phyloP scores from a whole-genome alignment of 768 basidiomycete genomes.

The Crepidotus variabilis region DNA sequence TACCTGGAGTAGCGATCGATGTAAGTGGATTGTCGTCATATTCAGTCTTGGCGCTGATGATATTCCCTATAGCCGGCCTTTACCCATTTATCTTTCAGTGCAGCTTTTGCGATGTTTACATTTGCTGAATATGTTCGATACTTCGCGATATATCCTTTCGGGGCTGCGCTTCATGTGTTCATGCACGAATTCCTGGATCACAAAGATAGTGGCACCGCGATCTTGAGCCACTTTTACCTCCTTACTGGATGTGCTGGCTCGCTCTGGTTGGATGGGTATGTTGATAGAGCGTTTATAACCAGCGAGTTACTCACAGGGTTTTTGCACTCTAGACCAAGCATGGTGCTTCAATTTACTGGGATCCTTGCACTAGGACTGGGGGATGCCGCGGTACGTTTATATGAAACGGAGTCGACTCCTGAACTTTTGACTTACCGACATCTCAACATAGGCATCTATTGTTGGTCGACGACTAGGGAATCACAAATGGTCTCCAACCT shows the following conservation, averaged over 20 bases:
- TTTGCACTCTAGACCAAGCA: constrained; percentile 31
- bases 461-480: constrained; percentile 83
- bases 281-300: constrained; percentile 10
- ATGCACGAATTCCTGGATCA: constrained; percentile 97
- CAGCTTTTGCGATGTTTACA: constrained; percentile 90
- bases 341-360: constrained; percentile 68
- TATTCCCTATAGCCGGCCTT: constrained; percentile 79
- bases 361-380: constrained; percentile 88
- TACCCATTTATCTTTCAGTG: constrained; percentile 90
- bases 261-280: constrained; percentile 93
- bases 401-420: neutral
- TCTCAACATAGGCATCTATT: constrained; percentile 70
- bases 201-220: constrained; percentile 93
- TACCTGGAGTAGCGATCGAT: constrained; percentile 90
- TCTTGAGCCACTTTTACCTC: constrained; percentile 96
- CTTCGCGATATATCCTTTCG: constrained; percentile 96
- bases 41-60: constrained; percentile 12
- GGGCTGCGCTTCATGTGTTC: constrained; percentile 89
- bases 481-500: constrained; percentile 79
- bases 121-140: constrained; percentile 98
- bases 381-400: constrained; percentile 75
- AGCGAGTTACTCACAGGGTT: neutral
- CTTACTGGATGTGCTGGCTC: constrained; percentile 93
- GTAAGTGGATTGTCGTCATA: constrained; percentile 44
- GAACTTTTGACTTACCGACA: neutral